A percentile compares a stretch with the other conserved stretches of the same genome.
Conservation (phyloP, 495 filamentous ascomycete species). For the Talaromyces ruber region DNA sequence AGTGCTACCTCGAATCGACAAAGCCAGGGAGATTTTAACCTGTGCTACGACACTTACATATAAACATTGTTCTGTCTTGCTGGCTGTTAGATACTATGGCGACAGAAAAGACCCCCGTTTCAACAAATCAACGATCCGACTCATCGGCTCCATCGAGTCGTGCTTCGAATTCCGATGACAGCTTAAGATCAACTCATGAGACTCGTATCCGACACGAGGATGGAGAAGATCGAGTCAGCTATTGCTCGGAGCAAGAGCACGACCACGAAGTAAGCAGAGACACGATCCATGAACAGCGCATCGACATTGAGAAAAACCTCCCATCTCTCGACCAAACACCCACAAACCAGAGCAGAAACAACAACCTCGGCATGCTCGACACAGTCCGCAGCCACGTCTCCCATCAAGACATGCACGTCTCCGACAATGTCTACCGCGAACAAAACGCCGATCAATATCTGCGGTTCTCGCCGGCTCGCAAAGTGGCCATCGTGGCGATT, state of each 20-base stretch:
- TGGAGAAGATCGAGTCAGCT: not conserved
- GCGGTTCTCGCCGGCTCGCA: constrained; percentile 45
- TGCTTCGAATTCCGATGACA: not conserved
- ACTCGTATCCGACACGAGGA: not conserved
- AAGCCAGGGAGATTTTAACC: not conserved
- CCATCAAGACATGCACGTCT: constrained; percentile 24
- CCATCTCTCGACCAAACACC: not conserved
- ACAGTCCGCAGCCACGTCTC: constrained; percentile 19
- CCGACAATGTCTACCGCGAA: constrained; percentile 18
- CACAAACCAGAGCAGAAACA: not conserved
- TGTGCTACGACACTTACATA: not conserved
- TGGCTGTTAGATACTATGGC: not conserved
- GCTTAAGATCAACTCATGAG: not conserved
- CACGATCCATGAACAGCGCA: not conserved
- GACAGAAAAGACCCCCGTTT: not conserved
- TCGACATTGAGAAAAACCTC: constrained; percentile 1
- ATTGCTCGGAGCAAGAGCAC: not conserved
- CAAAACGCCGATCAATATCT: constrained; percentile 40
- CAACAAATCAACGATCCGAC: not conserved
- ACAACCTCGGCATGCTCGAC: constrained; percentile 6
- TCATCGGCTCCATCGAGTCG: not conserved
- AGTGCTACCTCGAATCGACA: not conserved
- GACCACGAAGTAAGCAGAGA: not conserved
- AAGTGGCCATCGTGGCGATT: constrained; percentile 51
- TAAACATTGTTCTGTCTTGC: not conserved